phyloP scores from a whole-genome alignment of 2,329 filamentous ascomycete species.

The Monilinia fructicola region DNA sequence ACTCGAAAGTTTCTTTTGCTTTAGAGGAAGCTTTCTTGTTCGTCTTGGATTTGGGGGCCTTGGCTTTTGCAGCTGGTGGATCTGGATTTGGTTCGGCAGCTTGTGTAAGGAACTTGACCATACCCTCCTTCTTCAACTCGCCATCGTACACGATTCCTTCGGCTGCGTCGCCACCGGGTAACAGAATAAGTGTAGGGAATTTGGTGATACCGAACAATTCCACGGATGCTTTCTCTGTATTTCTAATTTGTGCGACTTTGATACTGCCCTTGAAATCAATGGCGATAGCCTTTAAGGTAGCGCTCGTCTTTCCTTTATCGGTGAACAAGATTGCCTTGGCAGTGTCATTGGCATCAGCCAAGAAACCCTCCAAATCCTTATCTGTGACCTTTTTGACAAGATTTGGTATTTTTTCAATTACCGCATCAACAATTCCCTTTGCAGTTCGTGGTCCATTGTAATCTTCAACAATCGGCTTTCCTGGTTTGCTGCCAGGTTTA shows the following conservation, averaged over 20 bases:
- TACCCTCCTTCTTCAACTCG: constrained; percentile 78
- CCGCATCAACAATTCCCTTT: constrained; percentile 83
- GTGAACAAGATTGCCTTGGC: constrained; percentile 91
- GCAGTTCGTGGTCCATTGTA: constrained; percentile 82
- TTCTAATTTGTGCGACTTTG: constrained; percentile 75
- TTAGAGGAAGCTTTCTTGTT: constrained; percentile 42
- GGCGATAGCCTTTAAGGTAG: constrained; percentile 78
- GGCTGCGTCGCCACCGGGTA: constrained; percentile 66
- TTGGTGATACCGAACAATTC: constrained; percentile 73
- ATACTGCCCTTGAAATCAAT: constrained; percentile 87
- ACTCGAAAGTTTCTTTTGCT: constrained; percentile 50
- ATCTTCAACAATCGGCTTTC: constrained; percentile 81
- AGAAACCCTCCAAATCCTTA: constrained; percentile 73
- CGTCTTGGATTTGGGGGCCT: constrained; percentile 45
- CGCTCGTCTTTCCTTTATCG: constrained; percentile 85
- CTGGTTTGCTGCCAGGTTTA: constrained; percentile 75
- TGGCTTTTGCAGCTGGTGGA: constrained; percentile 53
- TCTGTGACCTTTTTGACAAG: constrained; percentile 80
- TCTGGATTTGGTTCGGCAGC: constrained; percentile 77
- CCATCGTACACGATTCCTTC: constrained; percentile 74
- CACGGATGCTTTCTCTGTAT: constrained; percentile 60
- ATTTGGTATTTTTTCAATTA: constrained; percentile 87
- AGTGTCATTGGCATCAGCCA: constrained; percentile 63
- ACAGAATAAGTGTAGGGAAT: constrained; percentile 77
- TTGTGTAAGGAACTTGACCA: constrained; percentile 81